Evolutionary conservation across 257 asterid species (phyloP), one percentile per base, ranked within the genome.

Genomic region (Forsythia suspensa): DNA sequence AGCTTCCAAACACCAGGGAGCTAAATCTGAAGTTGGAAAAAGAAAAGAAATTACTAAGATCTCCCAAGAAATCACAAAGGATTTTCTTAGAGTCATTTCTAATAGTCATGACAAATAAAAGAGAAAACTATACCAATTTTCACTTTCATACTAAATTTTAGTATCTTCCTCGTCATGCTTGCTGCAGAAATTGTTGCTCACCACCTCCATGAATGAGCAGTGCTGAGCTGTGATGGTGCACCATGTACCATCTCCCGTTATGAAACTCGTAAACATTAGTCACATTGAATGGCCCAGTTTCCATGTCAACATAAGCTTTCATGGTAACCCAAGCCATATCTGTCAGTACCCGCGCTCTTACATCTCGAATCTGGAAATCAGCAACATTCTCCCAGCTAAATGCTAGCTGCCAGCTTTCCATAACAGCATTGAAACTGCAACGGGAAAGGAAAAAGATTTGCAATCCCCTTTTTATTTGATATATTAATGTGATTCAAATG

Each of bases 261-360:
- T 91, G 97, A 81, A 90, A 82, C 84, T 95, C 99, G 42, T 80
- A 95, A 44, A 92, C 21, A 51, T 92, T 95, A 43, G 98, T 90
- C 82, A 95, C 79, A 10, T 77, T 75, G 80, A 89, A 91, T 20
- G 92, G 86, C 18, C 91, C 87, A 4, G 83, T 51, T 20, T 82
- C 93, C 57, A 87, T 78, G 82, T 89, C 91, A 34, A 91, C 80
- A 66, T 80, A 87, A 39, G 92, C 99, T 83, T 91, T 93, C 99
- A 92, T 93, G 73, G 98, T 92, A 7, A 95, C 97, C 99, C 99
- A 95, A 39, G 99, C 97, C 83, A 86, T 79, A 73, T 86, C 96
- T 42, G 90, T 79, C 65, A 86, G 81, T 18, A 93, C 97, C 40
- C 99, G 95, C 39, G 88, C 89, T 81, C 93, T 87, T 55, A 95